Evolutionary conservation across 805 yeast genomes (phyloP), one percentile per base, ranked within the genome.

Genomic region (Kuraishia capsulata): DNA sequence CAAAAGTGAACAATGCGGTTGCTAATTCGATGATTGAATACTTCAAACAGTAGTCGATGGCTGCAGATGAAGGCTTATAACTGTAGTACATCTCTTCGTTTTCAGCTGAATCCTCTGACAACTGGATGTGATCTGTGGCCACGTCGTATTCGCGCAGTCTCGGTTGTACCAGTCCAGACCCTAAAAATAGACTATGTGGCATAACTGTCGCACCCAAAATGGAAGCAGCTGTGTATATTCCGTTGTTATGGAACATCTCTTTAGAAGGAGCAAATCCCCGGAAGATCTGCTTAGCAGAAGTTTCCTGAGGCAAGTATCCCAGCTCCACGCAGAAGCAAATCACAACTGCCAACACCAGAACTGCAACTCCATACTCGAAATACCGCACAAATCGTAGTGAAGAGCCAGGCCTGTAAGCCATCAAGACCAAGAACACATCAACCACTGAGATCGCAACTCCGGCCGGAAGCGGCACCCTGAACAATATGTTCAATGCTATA

Each of bases 1-100:
- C 95, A 51, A 87, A 68, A 1, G 94, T 78, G 45, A 79, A 71
- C 26, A 87, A 62, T 0, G 94, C 76, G 4, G 81, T 47, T 0
- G 71, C 67, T 31, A 85, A 60, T 53, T 86, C 95, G 21, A 69
- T 55, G 38, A 83, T 67, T 2, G 92, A 81, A 54, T 73, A 82
- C 41, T 73, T 78, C 57, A 79, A 63, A 3, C 85, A 73, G 49
- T 80, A 78, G 20, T 64, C 67, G 42, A 86, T 81, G 3, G 95
- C 85, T n/a, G 59, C 59, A 19, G 66, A 52, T 1, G 87, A 70
- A 3, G 96, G 95, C 40, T 60, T 67, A 56, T 87, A 86, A 11
- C 57, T 43, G 42, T 61, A 67, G 43, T 64, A 69, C 4, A 52
- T 56, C 43, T 62, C 67, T 33, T 67, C 70, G 33, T 48, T 58